These are phyloP conservation scores for Hemileccinum impolitum DNA, from an alignment of 768 basidiomycete species.

Conservation along the genomic window DNA sequence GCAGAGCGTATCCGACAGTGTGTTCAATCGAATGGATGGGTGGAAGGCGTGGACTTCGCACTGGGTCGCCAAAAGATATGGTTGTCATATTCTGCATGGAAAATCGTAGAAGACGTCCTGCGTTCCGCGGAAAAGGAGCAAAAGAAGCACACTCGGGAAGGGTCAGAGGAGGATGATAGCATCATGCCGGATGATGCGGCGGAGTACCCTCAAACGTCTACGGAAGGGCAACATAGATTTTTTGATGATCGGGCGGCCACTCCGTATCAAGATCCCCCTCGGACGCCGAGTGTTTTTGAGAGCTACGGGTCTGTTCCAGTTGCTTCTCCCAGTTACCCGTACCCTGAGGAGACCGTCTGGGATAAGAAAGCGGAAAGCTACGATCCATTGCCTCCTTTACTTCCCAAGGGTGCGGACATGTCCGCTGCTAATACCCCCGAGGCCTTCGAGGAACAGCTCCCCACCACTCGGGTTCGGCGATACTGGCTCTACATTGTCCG, in stretches of 20 bases:
- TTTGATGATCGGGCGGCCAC: slow-evolving; percentile 30
- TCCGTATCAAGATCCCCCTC: slow-evolving; percentile 30
- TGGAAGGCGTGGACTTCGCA: slow-evolving; percentile 51
- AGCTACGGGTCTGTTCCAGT: slow-evolving; percentile 20
- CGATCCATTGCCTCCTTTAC: slow-evolving; percentile 27
- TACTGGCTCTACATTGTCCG: slow-evolving; percentile 59
- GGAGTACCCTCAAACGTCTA: slow-evolving; percentile 36
- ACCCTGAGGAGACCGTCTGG: slow-evolving; percentile 39
- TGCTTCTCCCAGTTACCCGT: slow-evolving; percentile 23
- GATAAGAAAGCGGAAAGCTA: slow-evolving; percentile 40
- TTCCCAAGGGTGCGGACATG: slow-evolving; percentile 37
- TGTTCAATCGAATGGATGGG: slow-evolving; percentile 49
- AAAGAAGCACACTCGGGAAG: slow-evolving; percentile 38
- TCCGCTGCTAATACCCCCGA: slow-evolving; percentile 43
- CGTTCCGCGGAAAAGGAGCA: slow-evolving; percentile 50
- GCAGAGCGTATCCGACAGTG: slow-evolving; percentile 49
- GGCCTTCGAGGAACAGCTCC: slow-evolving; percentile 50
- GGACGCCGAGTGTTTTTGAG: slow-evolving; percentile 27
- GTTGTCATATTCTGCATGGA: slow-evolving; percentile 56
- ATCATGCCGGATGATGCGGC: slow-evolving; percentile 37
- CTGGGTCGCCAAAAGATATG: slow-evolving; percentile 53
- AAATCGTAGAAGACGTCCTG: slow-evolving; percentile 54
- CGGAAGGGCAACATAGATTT: slow-evolving; percentile 31
- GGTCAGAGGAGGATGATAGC: slow-evolving; percentile 47
- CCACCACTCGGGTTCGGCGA: slow-evolving; percentile 51